Percentiles rank a stretch among this genome's conserved stretches.
Conservation (phyloP, 176 grass and related monocot species). For the Echinochloa phyllopogon region DNA sequence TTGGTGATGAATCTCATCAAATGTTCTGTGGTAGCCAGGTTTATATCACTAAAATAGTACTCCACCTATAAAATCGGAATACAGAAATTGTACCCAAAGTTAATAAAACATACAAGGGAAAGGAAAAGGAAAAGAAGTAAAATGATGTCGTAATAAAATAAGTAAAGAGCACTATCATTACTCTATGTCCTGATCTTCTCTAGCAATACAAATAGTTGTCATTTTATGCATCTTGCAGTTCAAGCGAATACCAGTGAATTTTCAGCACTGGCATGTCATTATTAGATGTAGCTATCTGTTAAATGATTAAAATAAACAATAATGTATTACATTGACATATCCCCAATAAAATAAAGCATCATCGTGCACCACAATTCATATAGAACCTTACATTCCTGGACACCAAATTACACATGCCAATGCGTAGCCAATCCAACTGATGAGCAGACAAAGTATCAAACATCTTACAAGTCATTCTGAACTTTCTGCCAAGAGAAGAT, state of each 20-base stretch:
- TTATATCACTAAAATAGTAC: slow-evolving; percentile 96
- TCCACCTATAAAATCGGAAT: slow-evolving; percentile 74
- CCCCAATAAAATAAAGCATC: background rate
- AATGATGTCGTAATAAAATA: slow-evolving; percentile 9
- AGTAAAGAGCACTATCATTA: background rate
- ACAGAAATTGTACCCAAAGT: background rate
- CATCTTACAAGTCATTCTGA: too few species aligned
- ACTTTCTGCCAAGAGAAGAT: too few species aligned
- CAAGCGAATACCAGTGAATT: background rate
- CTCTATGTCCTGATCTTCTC: background rate
- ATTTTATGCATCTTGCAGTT: background rate
- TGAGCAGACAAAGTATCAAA: background rate
- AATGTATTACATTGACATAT: background rate
- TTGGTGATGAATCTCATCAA: slow-evolving; percentile 95
- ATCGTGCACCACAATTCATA: background rate
- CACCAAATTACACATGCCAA: background rate
- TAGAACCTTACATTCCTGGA: background rate
- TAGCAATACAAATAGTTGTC: background rate
- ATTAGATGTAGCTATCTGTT: background rate
- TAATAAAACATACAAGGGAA: slow-evolving; percentile 1
- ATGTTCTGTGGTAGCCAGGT: slow-evolving; percentile 93
- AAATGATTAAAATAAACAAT: slow-evolving; percentile 30
- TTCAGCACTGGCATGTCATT: background rate
- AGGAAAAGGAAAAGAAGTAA: slow-evolving; percentile 14
- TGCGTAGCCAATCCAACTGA: background rate